Evolutionary conservation across 805 yeast genomes (phyloP), one percentile per base, ranked within the genome.

Genomic region (Metschnikowia arizonensis): DNA sequence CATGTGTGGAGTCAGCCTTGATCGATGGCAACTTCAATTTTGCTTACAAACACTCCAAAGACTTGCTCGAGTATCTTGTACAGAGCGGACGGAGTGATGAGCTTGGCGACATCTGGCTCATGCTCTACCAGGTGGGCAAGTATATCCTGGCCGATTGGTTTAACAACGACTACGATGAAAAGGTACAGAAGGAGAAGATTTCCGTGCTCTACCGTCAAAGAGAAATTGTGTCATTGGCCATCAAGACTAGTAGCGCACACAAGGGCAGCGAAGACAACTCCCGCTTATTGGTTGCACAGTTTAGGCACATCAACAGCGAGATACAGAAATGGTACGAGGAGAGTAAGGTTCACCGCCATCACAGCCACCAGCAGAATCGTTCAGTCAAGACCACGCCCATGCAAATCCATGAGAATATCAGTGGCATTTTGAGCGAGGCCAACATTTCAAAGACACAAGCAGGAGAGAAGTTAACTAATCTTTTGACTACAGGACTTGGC

Each of bases 81-180:
- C 47, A 46, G 14, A 47, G 44, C 4, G 45, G 49, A 3, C 35
- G 49, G 3, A 37, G 46, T 10, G 51, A 48, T 2, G 45, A 49
- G 15, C 43, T 68, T 33, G 58, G 61, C 31, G 65, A 65, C 14
- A 64, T 70, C 39, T 88, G 96, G 96, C 71, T 81, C 21, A 79
- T 86, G 0, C 79, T 84, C 49, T 83, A 82, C 55, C 95, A 87
- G 54, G 81, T 84, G 3, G 85, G 86, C 3, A 83, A 85, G 61
- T 68, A 53, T 45, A 59, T 63, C 10, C 58, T 46, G 49, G 53
- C 52, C n/a, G 57, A 54, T 2, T 54, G 58, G 58, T 48, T 53
- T 28, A 50, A 49, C 30, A 50, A 49, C n/a, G 55, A 54, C 10
- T 52, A 48, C 47, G 50, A 53, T 19, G 48, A 40, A 21, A 39